These are phyloP conservation scores for Diplodia intermedia DNA, from an alignment of 2,329 filamentous ascomycete genomes.

Conservation along the genomic window DNA sequence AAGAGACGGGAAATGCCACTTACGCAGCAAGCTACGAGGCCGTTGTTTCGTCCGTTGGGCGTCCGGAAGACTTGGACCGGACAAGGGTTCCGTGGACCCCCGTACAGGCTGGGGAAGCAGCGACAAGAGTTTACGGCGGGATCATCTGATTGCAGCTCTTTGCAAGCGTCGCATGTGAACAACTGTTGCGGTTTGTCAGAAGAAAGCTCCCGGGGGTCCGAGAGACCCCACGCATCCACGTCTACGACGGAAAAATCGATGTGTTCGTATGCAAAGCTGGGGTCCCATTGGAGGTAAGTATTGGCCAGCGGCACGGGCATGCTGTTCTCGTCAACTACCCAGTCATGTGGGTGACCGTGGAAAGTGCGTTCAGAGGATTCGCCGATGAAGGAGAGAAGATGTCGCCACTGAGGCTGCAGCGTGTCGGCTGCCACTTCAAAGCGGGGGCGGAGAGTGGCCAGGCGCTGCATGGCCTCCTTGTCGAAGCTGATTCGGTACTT, in stretches of 20 bases:
- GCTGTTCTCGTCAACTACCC: constrained; percentile 57
- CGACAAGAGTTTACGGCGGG: constrained; percentile 57
- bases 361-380: constrained; percentile 52
- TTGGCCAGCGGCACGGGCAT: constrained; percentile 53
- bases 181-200: constrained; percentile 39
- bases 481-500: constrained; percentile 65
- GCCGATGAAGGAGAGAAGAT: constrained; percentile 57
- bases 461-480: constrained; percentile 57
- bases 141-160: constrained; percentile 59
- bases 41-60: constrained; percentile 62
- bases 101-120: constrained; percentile 63
- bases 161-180: constrained; percentile 55
- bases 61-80: constrained; percentile 63
- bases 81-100: constrained; percentile 48
- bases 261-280: constrained; percentile 57
- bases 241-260: constrained; percentile 60
- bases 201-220: constrained; percentile 56
- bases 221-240: constrained; percentile 55
- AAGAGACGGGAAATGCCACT: constrained; percentile 6
- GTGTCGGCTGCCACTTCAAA: constrained; percentile 63
- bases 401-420: constrained; percentile 60
- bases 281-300: constrained; percentile 58
- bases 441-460: constrained; percentile 54
- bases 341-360: constrained; percentile 60
- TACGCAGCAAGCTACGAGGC: constrained; percentile 53